A percentile compares a stretch with the other conserved stretches of the same genome.
These are phyloP conservation scores for Ustilago hordei DNA, from an alignment of 1,284 basidiomycete genomes.

Conservation along the genomic window DNA sequence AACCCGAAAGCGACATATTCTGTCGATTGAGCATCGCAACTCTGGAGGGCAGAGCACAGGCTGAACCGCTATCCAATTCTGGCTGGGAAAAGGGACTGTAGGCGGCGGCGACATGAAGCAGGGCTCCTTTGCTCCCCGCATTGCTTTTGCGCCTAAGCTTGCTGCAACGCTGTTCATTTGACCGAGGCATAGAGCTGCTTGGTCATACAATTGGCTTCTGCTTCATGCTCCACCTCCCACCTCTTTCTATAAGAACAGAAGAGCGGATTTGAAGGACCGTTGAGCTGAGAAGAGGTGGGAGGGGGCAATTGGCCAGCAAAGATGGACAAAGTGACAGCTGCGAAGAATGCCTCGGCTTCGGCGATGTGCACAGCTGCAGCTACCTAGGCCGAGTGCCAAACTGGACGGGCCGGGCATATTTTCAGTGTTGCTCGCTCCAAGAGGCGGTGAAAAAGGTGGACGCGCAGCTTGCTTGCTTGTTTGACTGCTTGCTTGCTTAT, in stretches of 20 bases:
- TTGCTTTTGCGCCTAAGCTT: slow-evolving; percentile 2
- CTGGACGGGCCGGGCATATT: slow-evolving; percentile 11
- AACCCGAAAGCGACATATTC: slow-evolving; percentile 1
- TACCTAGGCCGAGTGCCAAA: slow-evolving; percentile 26
- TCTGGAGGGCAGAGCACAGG: background rate
- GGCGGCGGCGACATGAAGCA: background rate
- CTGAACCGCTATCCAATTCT: background rate
- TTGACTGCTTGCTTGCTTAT: too few species aligned
- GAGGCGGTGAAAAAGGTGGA: slow-evolving; percentile 4
- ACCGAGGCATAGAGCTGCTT: background rate
- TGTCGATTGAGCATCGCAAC: slow-evolving; percentile 11
- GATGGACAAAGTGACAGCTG: background rate
- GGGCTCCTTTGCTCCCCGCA: background rate
- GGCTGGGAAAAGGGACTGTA: background rate
- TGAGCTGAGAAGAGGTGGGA: background rate
- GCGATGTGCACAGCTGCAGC: slow-evolving; percentile 21
- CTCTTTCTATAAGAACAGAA: background rate
- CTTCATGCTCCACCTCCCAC: background rate
- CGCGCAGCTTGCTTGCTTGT: slow-evolving; percentile 1
- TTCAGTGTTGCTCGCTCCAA: background rate
- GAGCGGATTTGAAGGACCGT: background rate
- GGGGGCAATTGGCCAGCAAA: background rate
- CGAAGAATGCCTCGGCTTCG: slow-evolving; percentile 30
- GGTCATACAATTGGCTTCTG: background rate
- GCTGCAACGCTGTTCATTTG: background rate